Conservation (phyloP, 768 basidiomycete genomes). For the Rhodotorula diobovata region DNA sequence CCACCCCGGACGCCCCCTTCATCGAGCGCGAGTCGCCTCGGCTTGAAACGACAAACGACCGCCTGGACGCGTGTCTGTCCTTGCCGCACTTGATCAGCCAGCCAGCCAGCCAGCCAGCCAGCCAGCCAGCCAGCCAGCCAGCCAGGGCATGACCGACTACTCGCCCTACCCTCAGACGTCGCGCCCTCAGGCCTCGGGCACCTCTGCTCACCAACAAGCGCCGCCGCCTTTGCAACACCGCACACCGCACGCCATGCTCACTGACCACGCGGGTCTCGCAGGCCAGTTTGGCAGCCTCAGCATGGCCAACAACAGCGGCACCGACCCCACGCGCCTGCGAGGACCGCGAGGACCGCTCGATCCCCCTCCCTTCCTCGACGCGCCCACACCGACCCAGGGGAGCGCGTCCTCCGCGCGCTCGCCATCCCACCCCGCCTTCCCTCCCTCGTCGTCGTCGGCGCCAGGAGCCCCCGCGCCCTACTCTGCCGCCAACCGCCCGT, state of each 20-base stretch:
- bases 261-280: not conserved
- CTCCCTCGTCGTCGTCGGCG: not conserved
- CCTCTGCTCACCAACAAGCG: not conserved
- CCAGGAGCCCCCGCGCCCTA: too few species aligned
- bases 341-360: not conserved
- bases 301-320: not conserved
- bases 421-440: not conserved
- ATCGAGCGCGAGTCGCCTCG: too few species aligned
- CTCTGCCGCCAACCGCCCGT: constrained; percentile 8
- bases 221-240: not conserved
- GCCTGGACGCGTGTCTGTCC: too few species aligned
- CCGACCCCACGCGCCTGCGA: not conserved
- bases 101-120: too few species aligned
- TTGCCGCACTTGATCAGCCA: too few species aligned
- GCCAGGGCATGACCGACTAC: constrained; percentile 10
- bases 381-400: not conserved
- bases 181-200: constrained; percentile 1
- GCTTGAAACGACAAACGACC: too few species aligned
- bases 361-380: not conserved
- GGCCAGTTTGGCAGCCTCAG: constrained; percentile 6
- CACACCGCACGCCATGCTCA: not conserved
- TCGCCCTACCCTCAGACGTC: constrained; percentile 3
- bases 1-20: too few species aligned
- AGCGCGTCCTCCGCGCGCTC: not conserved
- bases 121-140: too few species aligned